These are phyloP conservation scores for Starmerella scarabaei DNA, from an alignment of 805 yeast genomes.

Conservation along the genomic window DNA sequence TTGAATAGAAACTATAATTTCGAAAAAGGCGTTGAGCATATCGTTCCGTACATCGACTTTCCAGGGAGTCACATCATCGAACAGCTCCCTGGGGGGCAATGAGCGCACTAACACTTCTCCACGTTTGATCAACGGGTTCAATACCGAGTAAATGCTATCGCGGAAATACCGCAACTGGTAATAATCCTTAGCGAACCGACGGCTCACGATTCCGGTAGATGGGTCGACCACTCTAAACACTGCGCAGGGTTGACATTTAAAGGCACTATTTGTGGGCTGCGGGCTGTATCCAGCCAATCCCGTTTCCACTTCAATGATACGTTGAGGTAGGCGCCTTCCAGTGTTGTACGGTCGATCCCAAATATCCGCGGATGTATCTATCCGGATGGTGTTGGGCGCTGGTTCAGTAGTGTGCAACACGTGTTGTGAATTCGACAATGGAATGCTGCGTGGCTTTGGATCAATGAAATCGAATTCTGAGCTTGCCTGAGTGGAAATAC, in stretches of 20 bases:
- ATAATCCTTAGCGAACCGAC: slow-evolving; percentile 57
- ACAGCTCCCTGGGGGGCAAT: slow-evolving; percentile 52
- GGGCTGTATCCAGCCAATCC: slow-evolving; percentile 9
- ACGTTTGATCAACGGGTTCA: slow-evolving; percentile 30
- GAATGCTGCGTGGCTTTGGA: too few relatives aligned
- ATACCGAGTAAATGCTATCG: slow-evolving; percentile 34
- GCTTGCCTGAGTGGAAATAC: background rate
- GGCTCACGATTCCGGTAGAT: slow-evolving; percentile 46
- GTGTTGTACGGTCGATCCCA: background rate
- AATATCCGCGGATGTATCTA: background rate
- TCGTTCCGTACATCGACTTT: slow-evolving; percentile 51
- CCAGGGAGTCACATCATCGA: slow-evolving; percentile 45
- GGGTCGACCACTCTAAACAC: slow-evolving; percentile 35
- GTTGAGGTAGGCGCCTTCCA: background rate
- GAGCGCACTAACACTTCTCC: slow-evolving; percentile 33
- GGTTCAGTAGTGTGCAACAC: background rate
- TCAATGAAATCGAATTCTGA: too few relatives aligned
- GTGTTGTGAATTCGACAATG: too few relatives aligned
- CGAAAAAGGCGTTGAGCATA: slow-evolving; percentile 39
- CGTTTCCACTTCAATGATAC: slow-evolving; percentile 3
- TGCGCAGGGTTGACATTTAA: slow-evolving; percentile 5
- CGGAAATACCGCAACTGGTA: slow-evolving; percentile 52
- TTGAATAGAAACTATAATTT: background rate
- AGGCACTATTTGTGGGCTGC: background rate
- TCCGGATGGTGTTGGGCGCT: background rate